Evolutionary conservation across 2,329 filamentous ascomycete species (phyloP).

Genomic region (Plectosphaerella plurivora): DNA sequence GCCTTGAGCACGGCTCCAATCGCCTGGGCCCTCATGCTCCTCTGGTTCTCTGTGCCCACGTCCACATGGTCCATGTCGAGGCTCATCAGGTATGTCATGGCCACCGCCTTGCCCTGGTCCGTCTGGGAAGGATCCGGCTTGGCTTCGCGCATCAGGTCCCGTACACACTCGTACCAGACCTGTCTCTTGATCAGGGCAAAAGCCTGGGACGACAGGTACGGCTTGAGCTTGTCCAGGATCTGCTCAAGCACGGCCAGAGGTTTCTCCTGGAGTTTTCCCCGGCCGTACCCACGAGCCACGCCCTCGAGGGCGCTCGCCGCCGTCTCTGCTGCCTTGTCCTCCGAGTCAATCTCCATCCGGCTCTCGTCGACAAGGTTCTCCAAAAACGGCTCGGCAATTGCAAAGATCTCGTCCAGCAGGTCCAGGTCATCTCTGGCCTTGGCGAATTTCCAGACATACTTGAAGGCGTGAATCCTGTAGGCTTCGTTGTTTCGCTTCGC

Average conservation of each 20-base stretch:
- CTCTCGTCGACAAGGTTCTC: conserved; percentile 55
- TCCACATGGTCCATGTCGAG: conserved; percentile 42
- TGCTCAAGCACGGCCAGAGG: conserved; percentile 32
- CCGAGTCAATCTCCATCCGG: conserved; percentile 65
- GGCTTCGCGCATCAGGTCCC: conserved; percentile 41
- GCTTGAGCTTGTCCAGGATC: conserved; percentile 34
- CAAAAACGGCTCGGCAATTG: conserved; percentile 59
- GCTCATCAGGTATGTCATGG: conserved; percentile 37
- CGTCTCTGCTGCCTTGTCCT: conserved; percentile 37
- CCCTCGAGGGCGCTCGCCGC: conserved; percentile 47
- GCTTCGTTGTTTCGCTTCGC: conserved; percentile 85
- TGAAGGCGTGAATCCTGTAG: conserved; percentile 74
- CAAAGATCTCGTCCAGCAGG: conserved; percentile 62
- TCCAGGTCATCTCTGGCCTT: conserved; percentile 64
- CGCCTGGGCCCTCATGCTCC: conserved; percentile 41
- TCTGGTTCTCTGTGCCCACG: conserved; percentile 46
- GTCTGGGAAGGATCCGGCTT: conserved; percentile 10
- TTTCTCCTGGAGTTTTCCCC: conserved; percentile 28
- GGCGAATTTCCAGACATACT: conserved; percentile 68
- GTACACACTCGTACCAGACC: conserved; percentile 47
- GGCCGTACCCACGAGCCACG: conserved; percentile 44
- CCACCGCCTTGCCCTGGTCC: conserved; percentile 13
- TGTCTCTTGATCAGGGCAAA: conserved; percentile 41
- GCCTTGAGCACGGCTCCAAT: conserved; percentile 35
- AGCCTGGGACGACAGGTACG: conserved; percentile 30